Percentiles rank a stretch among this genome's conserved stretches.
Evolutionary conservation across 495 filamentous ascomycete species (phyloP).

Genomic region (Penicillium ucsense): DNA sequence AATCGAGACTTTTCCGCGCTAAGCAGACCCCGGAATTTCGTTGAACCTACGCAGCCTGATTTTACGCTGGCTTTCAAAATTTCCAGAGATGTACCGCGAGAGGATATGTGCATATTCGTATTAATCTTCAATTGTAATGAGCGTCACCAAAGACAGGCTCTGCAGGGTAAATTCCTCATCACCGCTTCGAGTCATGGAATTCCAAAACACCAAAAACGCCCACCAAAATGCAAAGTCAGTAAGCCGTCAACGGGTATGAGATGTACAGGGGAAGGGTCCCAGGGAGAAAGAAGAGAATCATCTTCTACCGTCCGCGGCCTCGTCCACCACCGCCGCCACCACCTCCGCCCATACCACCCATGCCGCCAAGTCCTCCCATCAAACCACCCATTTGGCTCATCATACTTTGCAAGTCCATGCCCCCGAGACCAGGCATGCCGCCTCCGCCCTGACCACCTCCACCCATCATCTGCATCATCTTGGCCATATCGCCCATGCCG

Average conservation of each 20-base stretch:
- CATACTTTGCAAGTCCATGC: slow-evolving; percentile 75
- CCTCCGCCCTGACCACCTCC: slow-evolving; percentile 32
- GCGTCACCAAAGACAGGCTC: slow-evolving; percentile 2
- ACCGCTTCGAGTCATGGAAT: no score
- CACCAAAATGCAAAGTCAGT: slow-evolving; percentile 20
- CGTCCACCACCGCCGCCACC: slow-evolving; percentile 24
- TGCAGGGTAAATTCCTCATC: neutral
- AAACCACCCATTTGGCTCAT: slow-evolving; percentile 74
- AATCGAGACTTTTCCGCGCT: no score
- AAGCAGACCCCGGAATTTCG: no score
- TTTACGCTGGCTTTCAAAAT: no score
- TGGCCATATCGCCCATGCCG: slow-evolving; percentile 63
- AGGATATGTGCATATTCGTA: no score
- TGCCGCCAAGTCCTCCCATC: slow-evolving; percentile 49
- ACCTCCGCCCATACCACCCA: slow-evolving; percentile 28
- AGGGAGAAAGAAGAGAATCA: neutral
- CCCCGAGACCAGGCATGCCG: slow-evolving; percentile 46
- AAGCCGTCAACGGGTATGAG: slow-evolving; percentile 8
- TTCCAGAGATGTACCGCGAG: no score
- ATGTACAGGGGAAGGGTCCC: neutral
- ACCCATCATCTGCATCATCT: slow-evolving; percentile 70
- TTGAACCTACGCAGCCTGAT: no score
- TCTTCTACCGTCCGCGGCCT: slow-evolving; percentile 27
- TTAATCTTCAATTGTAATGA: no score
- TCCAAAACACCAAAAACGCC: slow-evolving; percentile 20